Evolutionary conservation across 2,329 filamentous ascomycete species (phyloP).

Genomic region (Beauveria sp.): DNA sequence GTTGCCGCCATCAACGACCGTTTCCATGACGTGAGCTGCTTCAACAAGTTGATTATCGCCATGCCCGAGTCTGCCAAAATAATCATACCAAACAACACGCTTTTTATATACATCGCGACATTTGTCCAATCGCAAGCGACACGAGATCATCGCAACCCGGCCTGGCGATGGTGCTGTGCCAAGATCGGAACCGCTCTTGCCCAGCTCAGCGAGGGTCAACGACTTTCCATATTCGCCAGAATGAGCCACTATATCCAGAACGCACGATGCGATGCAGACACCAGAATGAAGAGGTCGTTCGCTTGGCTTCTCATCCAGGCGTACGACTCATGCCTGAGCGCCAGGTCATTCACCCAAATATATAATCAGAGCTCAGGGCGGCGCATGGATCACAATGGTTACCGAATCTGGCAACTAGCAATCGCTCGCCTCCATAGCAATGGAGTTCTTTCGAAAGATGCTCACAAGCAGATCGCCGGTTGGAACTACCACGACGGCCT

Average conservation of each 20-base stretch:
- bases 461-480: not conserved
- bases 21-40: conserved; percentile 6
- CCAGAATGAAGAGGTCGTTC: conserved; percentile 12
- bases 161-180: conserved; percentile 3
- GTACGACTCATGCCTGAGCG: conserved; percentile 12
- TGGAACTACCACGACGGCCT: not conserved
- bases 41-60: not conserved
- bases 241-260: not conserved
- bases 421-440: not conserved
- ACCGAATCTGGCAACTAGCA: conserved; percentile 2
- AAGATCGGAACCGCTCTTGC: not conserved
- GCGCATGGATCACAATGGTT: not conserved
- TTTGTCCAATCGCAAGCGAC: not conserved
- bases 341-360: conserved; percentile 12
- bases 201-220: not conserved
- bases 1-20: not conserved
- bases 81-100: not conserved
- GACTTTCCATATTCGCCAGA: not conserved
- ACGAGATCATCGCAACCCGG: not conserved
- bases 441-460: not conserved
- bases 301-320: conserved; percentile 19
- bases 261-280: not conserved
- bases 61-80: not conserved
- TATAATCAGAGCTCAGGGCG: not conserved
- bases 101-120: not conserved